These are phyloP conservation scores for Camelina neglecta DNA, from an alignment of 345 rosid genomes.

Conservation along the genomic window DNA sequence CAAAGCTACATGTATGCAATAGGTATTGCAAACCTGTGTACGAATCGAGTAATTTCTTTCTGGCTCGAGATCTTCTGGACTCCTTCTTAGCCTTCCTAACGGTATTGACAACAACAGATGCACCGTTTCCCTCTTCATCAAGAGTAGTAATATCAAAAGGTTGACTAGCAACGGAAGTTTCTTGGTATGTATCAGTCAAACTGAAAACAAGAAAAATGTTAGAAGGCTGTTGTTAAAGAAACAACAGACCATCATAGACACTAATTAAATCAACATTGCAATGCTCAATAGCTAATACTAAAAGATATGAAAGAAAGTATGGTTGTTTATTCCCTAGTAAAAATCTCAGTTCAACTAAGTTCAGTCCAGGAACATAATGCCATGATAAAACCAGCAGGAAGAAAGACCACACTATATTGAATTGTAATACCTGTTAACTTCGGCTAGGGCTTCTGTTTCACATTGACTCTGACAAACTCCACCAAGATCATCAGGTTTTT, in stretches of 20 bases:
- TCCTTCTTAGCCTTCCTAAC: slow-evolving; percentile 53
- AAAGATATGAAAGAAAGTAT: not conserved
- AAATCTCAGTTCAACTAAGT: not conserved
- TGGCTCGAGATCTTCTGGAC: slow-evolving; percentile 51
- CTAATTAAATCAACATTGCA: not conserved
- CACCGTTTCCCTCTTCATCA: slow-evolving; percentile 42
- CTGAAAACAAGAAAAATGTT: slow-evolving; percentile 48
- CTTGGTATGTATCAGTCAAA: slow-evolving; percentile 43
- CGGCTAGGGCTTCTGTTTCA: slow-evolving; percentile 42
- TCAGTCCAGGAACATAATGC: not conserved
- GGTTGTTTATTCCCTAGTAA: not conserved
- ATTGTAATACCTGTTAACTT: slow-evolving; percentile 46
- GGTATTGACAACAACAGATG: slow-evolving; percentile 37
- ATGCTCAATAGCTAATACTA: slow-evolving; percentile 16
- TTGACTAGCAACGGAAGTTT: slow-evolving; percentile 40
- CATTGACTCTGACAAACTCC: slow-evolving; percentile 31
- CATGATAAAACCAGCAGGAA: not conserved
- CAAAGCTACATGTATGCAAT: slow-evolving; percentile 1
- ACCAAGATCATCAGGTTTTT: slow-evolving; percentile 39
- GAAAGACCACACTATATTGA: not conserved
- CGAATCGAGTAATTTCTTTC: slow-evolving; percentile 42
- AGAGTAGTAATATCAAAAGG: slow-evolving; percentile 38
- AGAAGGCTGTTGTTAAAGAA: slow-evolving; percentile 11
- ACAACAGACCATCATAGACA: not conserved
- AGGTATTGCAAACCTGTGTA: slow-evolving; percentile 50